Conservation (phyloP, 2,329 filamentous ascomycete species). For the Curvularia spicifera region DNA sequence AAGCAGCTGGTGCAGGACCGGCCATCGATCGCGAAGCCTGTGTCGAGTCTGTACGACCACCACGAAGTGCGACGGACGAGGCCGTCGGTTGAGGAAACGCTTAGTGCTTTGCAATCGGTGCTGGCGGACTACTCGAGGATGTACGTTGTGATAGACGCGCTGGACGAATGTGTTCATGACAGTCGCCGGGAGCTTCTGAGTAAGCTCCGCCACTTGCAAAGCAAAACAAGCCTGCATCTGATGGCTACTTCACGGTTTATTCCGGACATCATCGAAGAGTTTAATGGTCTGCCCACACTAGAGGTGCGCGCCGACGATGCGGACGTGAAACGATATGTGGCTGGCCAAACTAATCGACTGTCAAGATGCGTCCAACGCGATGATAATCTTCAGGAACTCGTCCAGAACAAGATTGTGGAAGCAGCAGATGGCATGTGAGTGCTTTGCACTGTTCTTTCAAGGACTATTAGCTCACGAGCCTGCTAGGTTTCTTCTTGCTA, state of each 20-base stretch:
- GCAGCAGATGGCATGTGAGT: conserved; percentile 34
- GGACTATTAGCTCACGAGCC: conserved; percentile 1
- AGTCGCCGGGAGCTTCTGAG: conserved; percentile 15
- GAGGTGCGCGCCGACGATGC: conserved; percentile 30
- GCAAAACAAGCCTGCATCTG: background rate
- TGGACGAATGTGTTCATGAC: conserved; percentile 41
- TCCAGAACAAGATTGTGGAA: conserved; percentile 26
- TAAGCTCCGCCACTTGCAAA: conserved; percentile 9
- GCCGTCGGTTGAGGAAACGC: conserved; percentile 15
- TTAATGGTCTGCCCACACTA: conserved; percentile 14
- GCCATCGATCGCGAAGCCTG: background rate
- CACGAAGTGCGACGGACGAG: conserved; percentile 7
- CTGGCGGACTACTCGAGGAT: conserved; percentile 13
- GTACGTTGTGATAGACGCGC: conserved; percentile 41
- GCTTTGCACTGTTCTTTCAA: background rate
- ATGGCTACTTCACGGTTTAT: conserved; percentile 28
- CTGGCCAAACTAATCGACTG: conserved; percentile 23
- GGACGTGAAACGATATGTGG: conserved; percentile 30
- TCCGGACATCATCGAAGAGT: conserved; percentile 21
- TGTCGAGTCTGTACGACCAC: conserved; percentile 12
- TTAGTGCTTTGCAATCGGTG: conserved; percentile 2
- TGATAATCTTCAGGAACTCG: conserved; percentile 16
- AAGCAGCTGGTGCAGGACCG: conserved; percentile 18
- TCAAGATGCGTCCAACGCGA: conserved; percentile 24
- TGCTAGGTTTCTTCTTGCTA: conserved; percentile 21